Percentiles rank a stretch among this genome's conserved stretches.
Evolutionary conservation across 2,329 filamentous ascomycete genomes (phyloP).

Genomic region (Zelopaecilomyces penicillatus): DNA sequence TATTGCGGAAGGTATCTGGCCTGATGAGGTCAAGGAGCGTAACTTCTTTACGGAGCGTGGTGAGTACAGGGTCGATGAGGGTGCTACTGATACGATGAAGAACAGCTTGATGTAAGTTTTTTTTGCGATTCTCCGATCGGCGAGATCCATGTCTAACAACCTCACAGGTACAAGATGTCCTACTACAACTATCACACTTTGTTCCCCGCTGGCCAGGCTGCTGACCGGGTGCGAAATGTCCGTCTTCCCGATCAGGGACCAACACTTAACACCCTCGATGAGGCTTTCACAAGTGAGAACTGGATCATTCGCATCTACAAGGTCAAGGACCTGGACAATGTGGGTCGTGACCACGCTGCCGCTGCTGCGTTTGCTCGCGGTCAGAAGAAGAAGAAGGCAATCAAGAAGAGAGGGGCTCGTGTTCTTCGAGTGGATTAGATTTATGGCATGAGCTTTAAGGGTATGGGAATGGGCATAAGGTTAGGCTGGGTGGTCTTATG

Average conservation of each 20-base stretch:
- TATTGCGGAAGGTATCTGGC: slow-evolving; percentile 98
- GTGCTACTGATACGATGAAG: slow-evolving; percentile 93
- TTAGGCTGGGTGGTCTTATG: slow-evolving; percentile 13
- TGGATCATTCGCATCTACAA: slow-evolving; percentile 99
- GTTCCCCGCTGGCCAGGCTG: slow-evolving; percentile 84
- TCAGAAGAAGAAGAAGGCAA: slow-evolving; percentile 72
- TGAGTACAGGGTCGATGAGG: slow-evolving; percentile 90
- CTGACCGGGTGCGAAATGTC: slow-evolving; percentile 78
- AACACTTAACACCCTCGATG: slow-evolving; percentile 79
- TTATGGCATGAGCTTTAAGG: slow-evolving; percentile 1
- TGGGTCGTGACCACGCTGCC: slow-evolving; percentile 75
- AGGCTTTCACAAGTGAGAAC: slow-evolving; percentile 98
- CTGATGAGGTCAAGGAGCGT: slow-evolving; percentile 96
- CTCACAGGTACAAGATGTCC: slow-evolving; percentile 94
- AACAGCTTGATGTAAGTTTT: slow-evolving; percentile 90
- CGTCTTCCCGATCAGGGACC: slow-evolving; percentile 78
- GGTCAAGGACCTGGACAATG: slow-evolving; percentile 96
- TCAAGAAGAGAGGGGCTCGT: slow-evolving; percentile 64
- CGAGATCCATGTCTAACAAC: slow-evolving; percentile 16
- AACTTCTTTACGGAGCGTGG: slow-evolving; percentile 90
- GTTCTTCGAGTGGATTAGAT: slow-evolving; percentile 63
- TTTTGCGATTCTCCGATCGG: neutral
- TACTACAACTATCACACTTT: slow-evolving; percentile 95
- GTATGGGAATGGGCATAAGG: slow-evolving; percentile 13
- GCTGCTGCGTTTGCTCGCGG: slow-evolving; percentile 66